A percentile compares a stretch with the other conserved stretches of the same genome.
Evolutionary conservation across 2,329 filamentous ascomycete genomes (phyloP).

Genomic region (Sporothrix mexicana): DNA sequence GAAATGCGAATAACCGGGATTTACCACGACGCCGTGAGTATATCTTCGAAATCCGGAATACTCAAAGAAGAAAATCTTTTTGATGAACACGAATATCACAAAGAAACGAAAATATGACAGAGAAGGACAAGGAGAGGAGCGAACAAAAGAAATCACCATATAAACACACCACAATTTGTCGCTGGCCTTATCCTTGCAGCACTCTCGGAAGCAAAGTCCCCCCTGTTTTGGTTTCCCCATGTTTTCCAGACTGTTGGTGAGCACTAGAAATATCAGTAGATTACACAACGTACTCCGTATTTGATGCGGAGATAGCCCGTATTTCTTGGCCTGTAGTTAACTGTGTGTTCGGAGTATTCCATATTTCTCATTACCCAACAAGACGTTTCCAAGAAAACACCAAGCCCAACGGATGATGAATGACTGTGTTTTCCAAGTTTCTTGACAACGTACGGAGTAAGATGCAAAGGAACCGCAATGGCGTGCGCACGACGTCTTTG

Average conservation of each 20-base stretch:
- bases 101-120: not conserved
- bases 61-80: not conserved
- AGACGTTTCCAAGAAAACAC: not conserved
- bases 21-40: not conserved
- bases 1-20: conserved; percentile 16
- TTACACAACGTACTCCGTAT: not conserved
- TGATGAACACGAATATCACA: not conserved
- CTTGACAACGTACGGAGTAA: not conserved
- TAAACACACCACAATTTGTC: conserved; percentile 7
- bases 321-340: not conserved
- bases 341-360: not conserved
- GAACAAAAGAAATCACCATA: conserved; percentile 15
- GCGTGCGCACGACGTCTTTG: conserved; percentile 20
- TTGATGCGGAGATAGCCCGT: conserved; percentile 15
- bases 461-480: conserved; percentile 12
- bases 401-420: not conserved
- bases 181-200: conserved; percentile 11
- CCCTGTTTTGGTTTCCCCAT: not conserved
- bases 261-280: not conserved
- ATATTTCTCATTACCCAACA: not conserved
- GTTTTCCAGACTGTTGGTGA: conserved; percentile 11
- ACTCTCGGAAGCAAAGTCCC: not conserved
- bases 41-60: not conserved
- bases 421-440: not conserved
- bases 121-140: not conserved